Evolutionary conservation across 2,329 filamentous ascomycete species (phyloP).

Genomic region (Exophiala sp.): DNA sequence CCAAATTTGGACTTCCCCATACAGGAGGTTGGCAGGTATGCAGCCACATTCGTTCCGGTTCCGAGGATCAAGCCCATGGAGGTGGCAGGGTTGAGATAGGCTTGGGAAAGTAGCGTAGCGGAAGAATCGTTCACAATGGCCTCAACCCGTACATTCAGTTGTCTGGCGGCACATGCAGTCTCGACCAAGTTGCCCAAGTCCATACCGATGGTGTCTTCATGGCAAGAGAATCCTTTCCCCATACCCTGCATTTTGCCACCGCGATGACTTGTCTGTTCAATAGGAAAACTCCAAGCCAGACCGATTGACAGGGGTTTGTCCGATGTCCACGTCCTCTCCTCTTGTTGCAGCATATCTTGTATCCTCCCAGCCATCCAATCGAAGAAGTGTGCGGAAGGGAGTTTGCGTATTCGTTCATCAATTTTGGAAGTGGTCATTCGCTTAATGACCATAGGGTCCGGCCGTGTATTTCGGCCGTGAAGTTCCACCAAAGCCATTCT

Average conservation of each 20-base stretch:
- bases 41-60: constrained; percentile 60
- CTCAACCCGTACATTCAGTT: constrained; percentile 53
- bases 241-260: constrained; percentile 55
- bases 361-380: constrained; percentile 62
- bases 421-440: constrained; percentile 52
- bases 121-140: constrained; percentile 61
- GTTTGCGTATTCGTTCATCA: constrained; percentile 49
- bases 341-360: constrained; percentile 46
- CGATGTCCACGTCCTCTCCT: constrained; percentile 31
- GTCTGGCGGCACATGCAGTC: constrained; percentile 49
- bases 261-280: constrained; percentile 57
- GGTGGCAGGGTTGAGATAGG: constrained; percentile 55
- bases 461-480: constrained; percentile 41
- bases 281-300: constrained; percentile 61
- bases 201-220: constrained; percentile 52
- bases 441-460: constrained; percentile 48
- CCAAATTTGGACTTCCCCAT: constrained; percentile 54
- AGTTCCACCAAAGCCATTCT: constrained; percentile 57
- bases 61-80: constrained; percentile 60
- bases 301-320: constrained; percentile 50
- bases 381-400: constrained; percentile 55
- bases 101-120: constrained; percentile 56
- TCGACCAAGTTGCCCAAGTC: constrained; percentile 57
- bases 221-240: constrained; percentile 61
- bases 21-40: constrained; percentile 52